Base-by-base conservation (phyloP, 352 stramenopile genomes). In the Pythium coloratum region DNA sequence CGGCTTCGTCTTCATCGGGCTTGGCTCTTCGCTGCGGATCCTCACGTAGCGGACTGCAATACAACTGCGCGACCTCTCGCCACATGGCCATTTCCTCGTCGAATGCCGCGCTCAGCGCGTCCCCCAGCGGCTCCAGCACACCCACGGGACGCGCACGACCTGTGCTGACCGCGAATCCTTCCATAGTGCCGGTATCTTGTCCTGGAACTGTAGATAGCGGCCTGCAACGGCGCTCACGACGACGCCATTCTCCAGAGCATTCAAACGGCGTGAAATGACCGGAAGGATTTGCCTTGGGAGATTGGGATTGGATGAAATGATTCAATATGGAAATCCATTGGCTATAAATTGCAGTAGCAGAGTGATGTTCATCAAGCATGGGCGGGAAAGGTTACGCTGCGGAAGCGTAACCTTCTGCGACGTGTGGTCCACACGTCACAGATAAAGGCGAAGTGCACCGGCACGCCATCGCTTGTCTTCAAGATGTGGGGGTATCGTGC, bases 61-160 rank as follows among this genome's bases (percentile, higher is more conserved):
- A 65, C 30, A 33, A 34, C 59, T 65, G 47, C n/a, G 59, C 49
- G 60, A 53, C 60, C 34, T 42, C 60, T 30, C 50, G 60, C 60
- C 60, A 66, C 26, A 26, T 40, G 26, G 33, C 60, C 34, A 59
- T 44, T 33, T 66, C 60, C 3, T 59, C 49, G 34, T 66, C 60
- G 30, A 66, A 60, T n/a, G 34, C 60, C 10, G 60, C 49, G 12
- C 4, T 54, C 9, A 66, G 50, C 60, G 51, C 60, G 18, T 66
- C 60, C 16, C 60, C 28, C 7, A 66, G 47, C 36, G 59, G 42
- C 47, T 53, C 59, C 16, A 66, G 36, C n/a, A 33, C 49, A 16
- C 49, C 38, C 49, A 66, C 10, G 0, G 60, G 49, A 66, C 60
- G 60, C 30, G 20, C 28, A 14, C 33, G 4, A 6, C 2, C 47